Percentiles rank a stretch among this genome's conserved stretches.
phyloP scores from a whole-genome alignment of 2,329 filamentous ascomycete genomes.

The Diplodia corticola region DNA sequence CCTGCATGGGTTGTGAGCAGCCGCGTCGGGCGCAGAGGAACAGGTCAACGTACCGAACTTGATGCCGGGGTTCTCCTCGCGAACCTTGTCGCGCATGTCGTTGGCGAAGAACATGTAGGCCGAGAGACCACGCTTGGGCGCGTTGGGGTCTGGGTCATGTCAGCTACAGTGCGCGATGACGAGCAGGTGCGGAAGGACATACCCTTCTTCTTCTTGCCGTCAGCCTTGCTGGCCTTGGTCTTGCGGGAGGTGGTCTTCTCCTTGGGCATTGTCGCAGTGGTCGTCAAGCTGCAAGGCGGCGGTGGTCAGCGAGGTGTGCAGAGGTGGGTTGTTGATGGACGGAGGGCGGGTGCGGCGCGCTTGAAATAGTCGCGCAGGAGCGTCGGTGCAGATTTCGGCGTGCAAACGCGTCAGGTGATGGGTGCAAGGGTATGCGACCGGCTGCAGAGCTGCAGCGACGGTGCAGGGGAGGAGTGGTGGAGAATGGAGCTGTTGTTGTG shows the following conservation, averaged over 20 bases:
- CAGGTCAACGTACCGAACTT: slow-evolving; percentile 70
- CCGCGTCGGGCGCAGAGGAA: slow-evolving; percentile 1
- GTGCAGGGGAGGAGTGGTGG: background rate
- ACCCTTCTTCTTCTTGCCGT: slow-evolving; percentile 73
- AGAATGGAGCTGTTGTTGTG: background rate
- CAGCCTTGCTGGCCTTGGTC: slow-evolving; percentile 57
- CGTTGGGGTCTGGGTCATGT: slow-evolving; percentile 77
- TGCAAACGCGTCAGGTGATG: slow-evolving; percentile 1
- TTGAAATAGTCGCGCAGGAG: slow-evolving; percentile 20
- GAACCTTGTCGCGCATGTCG: slow-evolving; percentile 96
- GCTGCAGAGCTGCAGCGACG: background rate
- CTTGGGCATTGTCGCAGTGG: slow-evolving; percentile 60
- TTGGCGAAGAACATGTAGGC: slow-evolving; percentile 99
- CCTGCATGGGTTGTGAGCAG: slow-evolving; percentile 50
- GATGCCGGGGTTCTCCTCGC: slow-evolving; percentile 97
- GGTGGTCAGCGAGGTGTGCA: slow-evolving; percentile 4
- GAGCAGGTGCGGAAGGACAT: slow-evolving; percentile 24
- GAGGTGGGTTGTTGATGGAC: background rate
- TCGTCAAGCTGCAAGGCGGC: slow-evolving; percentile 6
- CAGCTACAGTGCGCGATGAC: slow-evolving; percentile 17
- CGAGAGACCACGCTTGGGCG: slow-evolving; percentile 97
- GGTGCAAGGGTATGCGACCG: slow-evolving; percentile 5
- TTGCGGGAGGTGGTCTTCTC: slow-evolving; percentile 64
- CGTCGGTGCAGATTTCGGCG: background rate
- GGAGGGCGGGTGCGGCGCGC: background rate